Conservation (phyloP, 192 early-diverging fungal species). For the Podila horticola region DNA sequence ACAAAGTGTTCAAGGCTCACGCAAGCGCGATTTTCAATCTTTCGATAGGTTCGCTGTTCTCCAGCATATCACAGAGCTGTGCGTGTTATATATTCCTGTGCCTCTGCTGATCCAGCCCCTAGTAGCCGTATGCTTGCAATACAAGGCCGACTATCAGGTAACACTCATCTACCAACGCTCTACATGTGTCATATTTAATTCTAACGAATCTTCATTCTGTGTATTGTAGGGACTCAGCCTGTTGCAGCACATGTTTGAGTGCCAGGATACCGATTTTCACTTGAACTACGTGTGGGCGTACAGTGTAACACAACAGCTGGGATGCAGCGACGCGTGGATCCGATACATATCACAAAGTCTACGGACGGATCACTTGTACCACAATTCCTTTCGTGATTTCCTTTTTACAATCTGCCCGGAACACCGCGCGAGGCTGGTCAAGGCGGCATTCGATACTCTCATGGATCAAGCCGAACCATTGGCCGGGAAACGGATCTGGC, state of each 20-base stretch:
- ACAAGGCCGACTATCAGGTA: constrained; percentile 30
- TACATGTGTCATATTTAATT: too few relatives aligned
- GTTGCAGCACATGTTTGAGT: constrained; percentile 13
- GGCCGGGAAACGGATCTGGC: background rate
- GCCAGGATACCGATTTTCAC: constrained; percentile 16
- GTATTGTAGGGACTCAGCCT: constrained; percentile 14
- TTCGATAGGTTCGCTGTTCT: constrained; percentile 33
- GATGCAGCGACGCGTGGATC: constrained; percentile 20
- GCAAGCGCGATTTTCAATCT: background rate
- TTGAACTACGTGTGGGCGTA: constrained; percentile 39
- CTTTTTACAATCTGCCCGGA: background rate
- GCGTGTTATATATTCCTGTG: constrained; percentile 19
- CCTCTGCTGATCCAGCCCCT: constrained; percentile 24
- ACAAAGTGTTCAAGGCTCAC: background rate
- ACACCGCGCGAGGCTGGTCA: constrained; percentile 22
- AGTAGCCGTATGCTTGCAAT: constrained; percentile 17
- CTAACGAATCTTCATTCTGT: background rate
- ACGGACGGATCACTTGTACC: background rate
- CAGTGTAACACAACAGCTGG: constrained; percentile 7
- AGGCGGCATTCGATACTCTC: constrained; percentile 3
- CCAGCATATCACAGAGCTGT: constrained; percentile 24
- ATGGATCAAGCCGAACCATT: background rate
- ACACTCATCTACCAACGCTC: background rate
- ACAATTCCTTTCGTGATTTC: background rate
- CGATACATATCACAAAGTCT: background rate